A percentile compares a stretch with the other conserved stretches of the same genome.
Evolutionary conservation across 257 asterid genomes (phyloP).

Genomic region (Nicotiana tomentosiformis): DNA sequence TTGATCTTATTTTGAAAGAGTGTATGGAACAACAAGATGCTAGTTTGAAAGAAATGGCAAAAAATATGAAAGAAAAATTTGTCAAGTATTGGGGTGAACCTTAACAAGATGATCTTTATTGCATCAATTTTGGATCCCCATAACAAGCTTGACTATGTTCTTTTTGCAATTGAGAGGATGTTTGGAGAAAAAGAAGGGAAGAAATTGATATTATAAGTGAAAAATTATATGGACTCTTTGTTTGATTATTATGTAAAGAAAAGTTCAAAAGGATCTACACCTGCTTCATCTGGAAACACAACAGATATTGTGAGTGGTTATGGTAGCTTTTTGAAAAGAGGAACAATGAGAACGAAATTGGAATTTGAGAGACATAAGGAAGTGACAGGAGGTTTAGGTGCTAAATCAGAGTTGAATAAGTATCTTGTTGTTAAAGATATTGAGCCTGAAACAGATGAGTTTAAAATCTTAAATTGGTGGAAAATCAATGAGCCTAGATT

Average conservation of each 20-base stretch:
- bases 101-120: not conserved
- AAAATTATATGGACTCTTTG: not conserved
- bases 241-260: not conserved
- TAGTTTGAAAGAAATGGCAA: not conserved
- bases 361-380: not conserved
- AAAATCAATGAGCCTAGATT: not conserved
- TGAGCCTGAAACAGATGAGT: not conserved
- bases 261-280: not conserved
- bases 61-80: not conserved
- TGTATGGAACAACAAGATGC: not conserved
- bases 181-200: not conserved
- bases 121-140: not conserved
- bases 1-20: not conserved
- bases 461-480: constrained; percentile 3
- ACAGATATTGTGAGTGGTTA: not conserved
- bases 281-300: not conserved
- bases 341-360: not conserved
- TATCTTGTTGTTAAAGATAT: not conserved
- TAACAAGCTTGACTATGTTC: not conserved
- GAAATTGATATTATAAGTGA: not conserved
- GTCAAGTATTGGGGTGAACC: constrained; percentile 3
- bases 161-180: not conserved
- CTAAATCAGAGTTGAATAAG: not conserved
- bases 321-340: not conserved
- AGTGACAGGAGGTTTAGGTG: not conserved